Evolutionary conservation across 1,284 basidiomycete genomes (phyloP).

Genomic region (Cryptococcus jaspeensis): DNA sequence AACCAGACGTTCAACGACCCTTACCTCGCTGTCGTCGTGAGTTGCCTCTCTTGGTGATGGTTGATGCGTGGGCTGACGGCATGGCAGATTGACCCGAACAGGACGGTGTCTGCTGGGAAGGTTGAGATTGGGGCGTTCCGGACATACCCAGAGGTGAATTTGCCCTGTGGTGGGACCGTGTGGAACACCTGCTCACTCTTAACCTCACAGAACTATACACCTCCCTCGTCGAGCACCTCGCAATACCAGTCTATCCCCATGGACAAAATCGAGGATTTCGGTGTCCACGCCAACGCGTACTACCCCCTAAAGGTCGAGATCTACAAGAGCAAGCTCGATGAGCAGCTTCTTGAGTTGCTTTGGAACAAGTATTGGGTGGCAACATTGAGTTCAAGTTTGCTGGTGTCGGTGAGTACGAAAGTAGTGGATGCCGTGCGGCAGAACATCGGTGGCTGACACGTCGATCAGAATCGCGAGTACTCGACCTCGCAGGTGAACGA

Average conservation of each 20-base stretch:
- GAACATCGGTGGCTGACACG: background rate
- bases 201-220: constrained; percentile 66
- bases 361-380: constrained; percentile 99
- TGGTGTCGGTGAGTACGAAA: constrained; percentile 72
- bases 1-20: constrained; percentile 95
- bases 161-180: background rate
- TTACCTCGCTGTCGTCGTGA: constrained; percentile 92
- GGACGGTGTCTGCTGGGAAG: constrained; percentile 94
- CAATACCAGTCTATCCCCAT: constrained; percentile 90
- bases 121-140: constrained; percentile 98
- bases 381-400: constrained; percentile 83
- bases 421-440: background rate
- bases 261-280: constrained; percentile 94
- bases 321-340: constrained; percentile 87
- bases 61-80: background rate
- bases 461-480: constrained; percentile 80
- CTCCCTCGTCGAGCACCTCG: constrained; percentile 68
- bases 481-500: constrained; percentile 84
- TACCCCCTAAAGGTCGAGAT: constrained; percentile 92
- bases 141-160: constrained; percentile 76
- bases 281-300: constrained; percentile 96
- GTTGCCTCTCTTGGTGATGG: constrained; percentile 38
- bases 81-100: constrained; percentile 88
- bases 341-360: constrained; percentile 77
- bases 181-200: background rate